Evolutionary conservation across 192 early-diverging fungal species (phyloP).

Genomic region (Coemansia sp.): DNA sequence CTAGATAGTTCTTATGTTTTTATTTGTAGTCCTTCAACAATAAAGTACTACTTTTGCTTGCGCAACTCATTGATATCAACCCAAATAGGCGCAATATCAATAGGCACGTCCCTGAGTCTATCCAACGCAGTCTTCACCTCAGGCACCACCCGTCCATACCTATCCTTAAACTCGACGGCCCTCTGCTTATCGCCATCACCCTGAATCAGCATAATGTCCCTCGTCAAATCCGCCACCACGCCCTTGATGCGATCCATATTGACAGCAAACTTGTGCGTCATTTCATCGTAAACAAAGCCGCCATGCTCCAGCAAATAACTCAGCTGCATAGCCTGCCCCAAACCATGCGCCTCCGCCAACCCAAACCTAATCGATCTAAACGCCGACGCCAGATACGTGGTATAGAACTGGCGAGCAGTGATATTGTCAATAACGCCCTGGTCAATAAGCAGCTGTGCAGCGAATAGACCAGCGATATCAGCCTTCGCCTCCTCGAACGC

Average conservation of each 20-base stretch:
- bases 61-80: constrained; percentile 38
- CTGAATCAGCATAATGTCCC: constrained; percentile 69
- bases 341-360: constrained; percentile 67
- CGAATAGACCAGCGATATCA: constrained; percentile 70
- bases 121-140: constrained; percentile 60
- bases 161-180: constrained; percentile 60
- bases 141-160: constrained; percentile 57
- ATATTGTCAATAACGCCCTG: constrained; percentile 61
- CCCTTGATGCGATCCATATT: constrained; percentile 60
- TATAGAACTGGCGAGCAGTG: constrained; percentile 64
- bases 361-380: constrained; percentile 75
- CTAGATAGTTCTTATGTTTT: too few relatives aligned
- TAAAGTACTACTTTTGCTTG: too few relatives aligned
- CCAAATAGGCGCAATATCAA: constrained; percentile 55
- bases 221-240: constrained; percentile 63
- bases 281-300: constrained; percentile 58
- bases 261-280: constrained; percentile 58
- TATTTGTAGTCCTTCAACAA: too few relatives aligned
- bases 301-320: constrained; percentile 69
- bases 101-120: constrained; percentile 55
- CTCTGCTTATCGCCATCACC: constrained; percentile 67
- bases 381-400: constrained; percentile 72
- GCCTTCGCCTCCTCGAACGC: constrained; percentile 80
- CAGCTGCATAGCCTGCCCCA: constrained; percentile 73
- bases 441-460: constrained; percentile 62